Evolutionary conservation across 108 stramenopile genomes (phyloP).

Genomic region (Cyclotella atomus): DNA sequence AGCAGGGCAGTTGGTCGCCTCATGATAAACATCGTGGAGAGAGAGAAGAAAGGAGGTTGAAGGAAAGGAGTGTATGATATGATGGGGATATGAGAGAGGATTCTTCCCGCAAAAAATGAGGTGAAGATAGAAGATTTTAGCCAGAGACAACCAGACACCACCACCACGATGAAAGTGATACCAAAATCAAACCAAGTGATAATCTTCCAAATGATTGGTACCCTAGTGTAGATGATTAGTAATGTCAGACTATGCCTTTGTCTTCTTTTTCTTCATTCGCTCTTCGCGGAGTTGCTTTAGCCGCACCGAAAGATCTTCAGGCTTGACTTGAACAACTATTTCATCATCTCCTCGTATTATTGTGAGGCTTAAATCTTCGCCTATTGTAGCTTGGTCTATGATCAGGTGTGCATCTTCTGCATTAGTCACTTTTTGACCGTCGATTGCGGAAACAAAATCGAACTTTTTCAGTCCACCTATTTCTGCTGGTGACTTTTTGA

Average conservation of each 20-base stretch:
- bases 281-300: conserved; percentile 64
- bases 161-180: too few species aligned
- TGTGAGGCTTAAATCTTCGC: conserved; percentile 52
- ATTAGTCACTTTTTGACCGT: conserved; percentile 57
- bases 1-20: too few species aligned
- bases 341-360: conserved; percentile 63
- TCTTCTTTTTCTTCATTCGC: conserved; percentile 39
- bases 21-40: too few species aligned
- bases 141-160: too few species aligned
- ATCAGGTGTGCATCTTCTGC: conserved; percentile 78
- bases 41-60: too few species aligned
- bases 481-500: conserved; percentile 75
- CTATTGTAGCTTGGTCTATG: conserved; percentile 76
- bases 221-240: too few species aligned
- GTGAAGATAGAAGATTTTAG: too few species aligned
- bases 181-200: too few species aligned
- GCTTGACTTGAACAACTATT: conserved; percentile 61
- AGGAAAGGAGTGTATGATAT: too few species aligned
- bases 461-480: conserved; percentile 67
- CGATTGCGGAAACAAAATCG: conserved; percentile 82
- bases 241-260: not conserved
- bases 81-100: too few species aligned
- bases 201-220: too few species aligned
- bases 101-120: too few species aligned
- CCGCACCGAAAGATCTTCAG: conserved; percentile 76